These are phyloP conservation scores for Gossypium lobatum DNA, from an alignment of 441 rosid genomes.

Conservation along the genomic window DNA sequence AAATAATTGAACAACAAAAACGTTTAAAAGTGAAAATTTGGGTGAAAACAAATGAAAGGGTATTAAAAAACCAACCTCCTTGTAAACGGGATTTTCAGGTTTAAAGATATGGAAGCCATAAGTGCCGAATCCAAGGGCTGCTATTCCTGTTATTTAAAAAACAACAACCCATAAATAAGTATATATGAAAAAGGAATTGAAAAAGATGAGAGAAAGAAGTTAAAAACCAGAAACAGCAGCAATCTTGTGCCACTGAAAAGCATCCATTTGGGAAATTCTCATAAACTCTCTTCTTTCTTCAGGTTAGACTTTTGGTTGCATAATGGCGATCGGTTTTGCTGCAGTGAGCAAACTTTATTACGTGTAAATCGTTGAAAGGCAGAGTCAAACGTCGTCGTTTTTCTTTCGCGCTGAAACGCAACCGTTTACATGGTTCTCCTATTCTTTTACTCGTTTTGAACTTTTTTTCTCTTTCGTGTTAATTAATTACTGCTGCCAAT, in stretches of 20 bases:
- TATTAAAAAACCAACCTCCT: constrained; percentile 42
- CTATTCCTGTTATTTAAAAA: constrained; percentile 45
- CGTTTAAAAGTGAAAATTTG: background rate
- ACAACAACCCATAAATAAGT: background rate
- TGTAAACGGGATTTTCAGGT: constrained; percentile 70
- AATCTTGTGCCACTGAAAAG: constrained; percentile 73
- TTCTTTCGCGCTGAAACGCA: background rate
- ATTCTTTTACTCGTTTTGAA: background rate
- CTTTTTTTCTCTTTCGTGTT: background rate
- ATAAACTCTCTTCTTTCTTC: background rate
- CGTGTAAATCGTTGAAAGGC: too few relatives aligned
- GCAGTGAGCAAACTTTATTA: background rate
- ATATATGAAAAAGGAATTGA: background rate
- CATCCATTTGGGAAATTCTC: constrained; percentile 38
- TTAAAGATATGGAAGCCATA: constrained; percentile 81
- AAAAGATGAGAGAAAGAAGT: background rate
- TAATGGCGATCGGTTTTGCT: background rate
- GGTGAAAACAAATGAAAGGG: background rate
- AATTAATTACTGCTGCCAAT: background rate
- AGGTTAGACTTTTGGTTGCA: background rate
- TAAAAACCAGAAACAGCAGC: constrained; percentile 62
- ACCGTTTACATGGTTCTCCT: background rate
- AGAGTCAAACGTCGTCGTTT: background rate
- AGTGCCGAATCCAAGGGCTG: constrained; percentile 85
- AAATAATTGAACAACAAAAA: background rate